Base-by-base conservation (phyloP, 176 grass and related monocot genomes). In the Poa pratensis region DNA sequence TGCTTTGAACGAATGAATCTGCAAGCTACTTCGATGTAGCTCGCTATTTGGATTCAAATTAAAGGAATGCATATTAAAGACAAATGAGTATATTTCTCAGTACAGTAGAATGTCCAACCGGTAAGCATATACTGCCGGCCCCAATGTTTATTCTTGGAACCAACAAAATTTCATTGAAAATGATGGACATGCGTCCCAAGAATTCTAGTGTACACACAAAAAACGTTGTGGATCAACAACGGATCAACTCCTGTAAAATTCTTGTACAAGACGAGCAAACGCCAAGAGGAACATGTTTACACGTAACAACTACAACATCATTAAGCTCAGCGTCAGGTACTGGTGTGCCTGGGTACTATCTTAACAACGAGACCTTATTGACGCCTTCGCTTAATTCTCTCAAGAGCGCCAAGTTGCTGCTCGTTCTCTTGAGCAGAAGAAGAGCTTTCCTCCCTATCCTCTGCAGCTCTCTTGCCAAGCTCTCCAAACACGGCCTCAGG, bases 401-500 rank as follows among this genome's bases (percentile, higher is more conserved):
- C 94, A 10, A 99, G 94, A 45, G 97, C 97, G 13, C 97, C 97
- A 39, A 99, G 65, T 65, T 76, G 65, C 75, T 76, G 85, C 19
- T 71, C 90, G 18, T 83, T 87, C 89, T 90, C 93, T 51, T 94
- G 79, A n/a, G 83, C 82, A 48, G 78, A 70, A 19, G 74, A 82
- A 3, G 81, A 87, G 51, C 81, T 84, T 67, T 78, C 82, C 42
- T 94, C 96, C 20, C 64, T 32, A 63, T 89, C 89, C 73, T 95
- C 86, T 9, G 91, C 83, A 19, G 84, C 88, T 71, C 84, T 96
- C 37, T 91, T 85, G 28, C 89, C 93, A 3, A 99, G 92, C 52
- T 99, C 96, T 14, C 96, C 96, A 80, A 91, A 99, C 15, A 99
- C 97, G 0, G 97, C 86, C 66, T 75, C 91, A 6, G 97, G 97